phyloP scores from a whole-genome alignment of 495 filamentous ascomycete genomes.

The Talaromyces liani region DNA sequence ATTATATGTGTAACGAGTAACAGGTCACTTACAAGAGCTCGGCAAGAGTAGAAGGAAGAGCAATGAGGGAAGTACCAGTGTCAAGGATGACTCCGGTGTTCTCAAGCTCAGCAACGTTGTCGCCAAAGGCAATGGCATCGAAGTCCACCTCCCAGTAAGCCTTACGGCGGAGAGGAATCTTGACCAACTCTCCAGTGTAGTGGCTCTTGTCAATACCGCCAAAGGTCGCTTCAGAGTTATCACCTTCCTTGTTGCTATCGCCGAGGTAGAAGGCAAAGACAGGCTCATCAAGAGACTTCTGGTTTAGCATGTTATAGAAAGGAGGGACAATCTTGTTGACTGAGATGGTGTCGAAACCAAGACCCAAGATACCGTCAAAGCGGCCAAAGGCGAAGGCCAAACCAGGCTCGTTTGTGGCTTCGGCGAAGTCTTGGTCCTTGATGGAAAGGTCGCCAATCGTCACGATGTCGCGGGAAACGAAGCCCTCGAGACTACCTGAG shows the following conservation, averaged over 20 bases:
- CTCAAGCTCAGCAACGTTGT: conserved; percentile 76
- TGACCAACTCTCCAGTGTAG: conserved; percentile 85
- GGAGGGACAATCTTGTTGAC: conserved; percentile 92
- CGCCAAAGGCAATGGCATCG: conserved; percentile 82
- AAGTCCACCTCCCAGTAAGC: conserved; percentile 99
- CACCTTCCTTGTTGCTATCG: conserved; percentile 60
- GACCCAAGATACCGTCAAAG: conserved; percentile 95
- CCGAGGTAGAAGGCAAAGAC: conserved; percentile 97
- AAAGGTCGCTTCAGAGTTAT: conserved; percentile 82
- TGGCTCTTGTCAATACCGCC: conserved; percentile 83
- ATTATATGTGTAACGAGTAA: background rate
- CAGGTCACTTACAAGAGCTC: conserved; percentile 67
- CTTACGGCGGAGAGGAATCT: conserved; percentile 92
- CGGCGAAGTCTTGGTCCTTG: conserved; percentile 86
- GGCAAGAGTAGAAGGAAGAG: conserved; percentile 83
- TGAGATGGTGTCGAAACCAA: conserved; percentile 91
- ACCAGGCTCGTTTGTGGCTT: conserved; percentile 90
- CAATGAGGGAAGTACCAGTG: conserved; percentile 97
- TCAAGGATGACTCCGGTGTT: conserved; percentile 94
- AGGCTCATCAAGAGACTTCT: conserved; percentile 80
- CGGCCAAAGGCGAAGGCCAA: conserved; percentile 96
- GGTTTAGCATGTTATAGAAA: conserved; percentile 91
- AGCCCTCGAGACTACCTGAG: conserved; percentile 90
- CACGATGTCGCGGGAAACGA: conserved; percentile 79
- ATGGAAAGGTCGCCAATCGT: conserved; percentile 84